A percentile compares a stretch with the other conserved stretches of the same genome.
Evolutionary conservation across 345 rosid species (phyloP).

Genomic region (Melaleuca quinquenervia): DNA sequence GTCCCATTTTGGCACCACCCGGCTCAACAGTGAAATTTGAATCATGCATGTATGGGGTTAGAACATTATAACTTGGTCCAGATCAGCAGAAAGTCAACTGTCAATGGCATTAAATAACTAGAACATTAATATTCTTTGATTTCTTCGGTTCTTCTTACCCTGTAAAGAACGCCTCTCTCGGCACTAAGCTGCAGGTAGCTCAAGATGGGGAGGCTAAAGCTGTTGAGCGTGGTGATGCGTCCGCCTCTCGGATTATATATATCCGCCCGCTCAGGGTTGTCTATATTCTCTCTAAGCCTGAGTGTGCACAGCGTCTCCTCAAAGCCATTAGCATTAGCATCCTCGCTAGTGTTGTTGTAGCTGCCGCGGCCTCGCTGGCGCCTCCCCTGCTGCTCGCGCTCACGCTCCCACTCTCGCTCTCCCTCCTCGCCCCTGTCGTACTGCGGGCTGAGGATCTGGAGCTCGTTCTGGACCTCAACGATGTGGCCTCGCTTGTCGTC

Average conservation of each 20-base stretch:
- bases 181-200: slow-evolving; percentile 36
- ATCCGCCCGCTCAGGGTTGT: slow-evolving; percentile 39
- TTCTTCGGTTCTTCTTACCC: not conserved
- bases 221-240: slow-evolving; percentile 36
- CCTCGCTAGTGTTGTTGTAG: not conserved
- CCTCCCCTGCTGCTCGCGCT: not conserved
- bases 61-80: not conserved
- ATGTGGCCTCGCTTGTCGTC: slow-evolving; percentile 46
- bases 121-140: not conserved
- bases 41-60: not conserved
- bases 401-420: not conserved
- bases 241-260: slow-evolving; percentile 51
- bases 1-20: not conserved
- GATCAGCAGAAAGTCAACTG: not conserved
- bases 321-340: slow-evolving; percentile 23
- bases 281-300: slow-evolving; percentile 27
- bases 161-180: slow-evolving; percentile 32
- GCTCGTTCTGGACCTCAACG: slow-evolving; percentile 18
- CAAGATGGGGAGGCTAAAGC: slow-evolving; percentile 48
- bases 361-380: not conserved
- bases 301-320: slow-evolving; percentile 54
- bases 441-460: slow-evolving; percentile 14
- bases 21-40: not conserved
- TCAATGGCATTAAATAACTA: not conserved
- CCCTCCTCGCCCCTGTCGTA: not conserved